Evolutionary conservation across 345 rosid genomes (phyloP), one percentile per base, ranked within the genome.

Genomic region (Theobroma cacao): DNA sequence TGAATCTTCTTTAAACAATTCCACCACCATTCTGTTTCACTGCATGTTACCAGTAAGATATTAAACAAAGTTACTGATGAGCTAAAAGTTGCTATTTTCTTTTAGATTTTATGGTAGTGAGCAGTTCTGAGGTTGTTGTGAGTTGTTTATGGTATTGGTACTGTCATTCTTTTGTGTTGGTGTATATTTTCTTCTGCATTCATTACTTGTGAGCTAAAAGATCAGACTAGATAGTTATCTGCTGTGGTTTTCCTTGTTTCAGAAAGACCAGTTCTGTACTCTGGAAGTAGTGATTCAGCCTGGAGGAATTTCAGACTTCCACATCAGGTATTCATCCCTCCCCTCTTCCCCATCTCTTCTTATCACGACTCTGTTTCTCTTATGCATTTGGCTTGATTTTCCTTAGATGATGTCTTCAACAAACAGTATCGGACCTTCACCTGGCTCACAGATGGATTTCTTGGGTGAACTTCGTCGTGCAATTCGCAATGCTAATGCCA

Each of bases 261-360:
- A 91, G 95, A 88, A 75, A 90, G 87, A 78, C 93, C 95, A 13
- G 88, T 87, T 66, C 59, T 88, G 83, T 87, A 84, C 81, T 74
- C 92, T 5, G 91, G 91, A 75, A 84, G 88, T 78, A 79, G 72
- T 63, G 79, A 84, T 40, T 75, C 92, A 7, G 86, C 86, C 30
- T 87, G 90, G 90, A 87, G 89, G 74, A 84, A 82, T 26, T 14
- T 85, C 59, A 88, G 79, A 59, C 91, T 86, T 82, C 93, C 93
- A 61, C 92, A 91, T 85, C 91, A 91, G 95, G 95, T 90, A 5
- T 81, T 68, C 17, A 31, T 17, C 52, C 53, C 6, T 40, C 17
- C 41, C 34, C 45, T 17, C 20, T 65, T 18, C 55, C 36, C 67
- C 47, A 13, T 33, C 1, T 70, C 61, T 26, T 36, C 31, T 11